Percentiles rank a stretch among this genome's conserved stretches.
These are phyloP conservation scores for Scorias spongiosa DNA, from an alignment of 2,329 filamentous ascomycete genomes.

Conservation along the genomic window DNA sequence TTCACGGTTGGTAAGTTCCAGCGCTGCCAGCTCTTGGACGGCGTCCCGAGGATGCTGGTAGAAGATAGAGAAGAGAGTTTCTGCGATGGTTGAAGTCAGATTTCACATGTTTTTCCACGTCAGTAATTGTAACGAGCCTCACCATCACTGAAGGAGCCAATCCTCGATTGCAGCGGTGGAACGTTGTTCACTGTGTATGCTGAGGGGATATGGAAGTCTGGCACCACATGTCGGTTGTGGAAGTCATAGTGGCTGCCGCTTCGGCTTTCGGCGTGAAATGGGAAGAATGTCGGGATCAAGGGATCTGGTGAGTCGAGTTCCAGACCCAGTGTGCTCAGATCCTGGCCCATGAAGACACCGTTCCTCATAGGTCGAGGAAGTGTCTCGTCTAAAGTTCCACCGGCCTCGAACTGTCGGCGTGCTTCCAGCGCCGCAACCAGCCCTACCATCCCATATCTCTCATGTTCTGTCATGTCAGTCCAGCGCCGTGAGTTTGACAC, in stretches of 20 bases:
- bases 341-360: conserved; percentile 44
- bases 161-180: conserved; percentile 36
- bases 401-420: conserved; percentile 11
- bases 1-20: conserved; percentile 39
- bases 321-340: conserved; percentile 47
- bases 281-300: conserved; percentile 48
- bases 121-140: conserved; percentile 1
- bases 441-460: conserved; percentile 45
- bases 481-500: conserved; percentile 28
- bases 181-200: conserved; percentile 55
- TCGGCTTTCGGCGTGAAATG: conserved; percentile 36
- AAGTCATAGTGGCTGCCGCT: conserved; percentile 22
- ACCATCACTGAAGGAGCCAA: conserved; percentile 21
- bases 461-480: conserved; percentile 43
- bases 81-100: conserved; percentile 24
- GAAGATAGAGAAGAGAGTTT: conserved; percentile 56
- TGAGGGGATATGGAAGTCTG: conserved; percentile 46
- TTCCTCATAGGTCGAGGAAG: conserved; percentile 13
- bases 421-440: conserved; percentile 35
- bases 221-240: conserved; percentile 38
- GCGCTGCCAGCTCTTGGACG: conserved; percentile 49
- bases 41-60: conserved; percentile 52
- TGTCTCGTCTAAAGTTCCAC: conserved; percentile 15
- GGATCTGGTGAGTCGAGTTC: conserved; percentile 41
- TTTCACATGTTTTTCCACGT: conserved; percentile 2